A percentile compares a stretch with the other conserved stretches of the same genome.
These are phyloP conservation scores for Quercus dentata DNA, from an alignment of 306 rosid species.

Conservation along the genomic window DNA sequence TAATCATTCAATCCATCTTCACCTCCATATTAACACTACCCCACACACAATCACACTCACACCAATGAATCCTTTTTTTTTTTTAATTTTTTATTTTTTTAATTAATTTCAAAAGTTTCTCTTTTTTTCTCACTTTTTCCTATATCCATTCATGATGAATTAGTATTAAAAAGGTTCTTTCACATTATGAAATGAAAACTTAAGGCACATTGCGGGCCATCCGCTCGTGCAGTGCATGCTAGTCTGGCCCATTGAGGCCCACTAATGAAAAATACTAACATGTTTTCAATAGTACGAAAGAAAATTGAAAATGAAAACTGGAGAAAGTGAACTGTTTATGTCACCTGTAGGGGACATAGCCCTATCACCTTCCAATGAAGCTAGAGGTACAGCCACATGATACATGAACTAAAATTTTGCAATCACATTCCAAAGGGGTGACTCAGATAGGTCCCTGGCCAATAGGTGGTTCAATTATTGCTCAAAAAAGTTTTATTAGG, in stretches of 20 bases:
- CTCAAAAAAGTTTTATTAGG: slow-evolving; percentile 19
- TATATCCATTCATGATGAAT: slow-evolving; percentile 23
- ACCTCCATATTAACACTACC: slow-evolving; percentile 19
- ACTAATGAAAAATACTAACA: neutral
- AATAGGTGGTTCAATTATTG: slow-evolving; percentile 40
- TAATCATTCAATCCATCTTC: slow-evolving; percentile 68
- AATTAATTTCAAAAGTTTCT: neutral
- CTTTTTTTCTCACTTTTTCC: neutral
- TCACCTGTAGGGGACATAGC: neutral
- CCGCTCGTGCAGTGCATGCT: slow-evolving; percentile 80
- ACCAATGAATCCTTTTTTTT: neutral
- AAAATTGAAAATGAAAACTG: neutral
- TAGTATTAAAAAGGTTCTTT: slow-evolving; percentile 34
- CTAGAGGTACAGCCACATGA: slow-evolving; percentile 4
- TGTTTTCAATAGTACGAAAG: neutral
- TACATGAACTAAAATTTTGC: neutral
- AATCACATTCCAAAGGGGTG: slow-evolving; percentile 23
- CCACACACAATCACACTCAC: slow-evolving; percentile 36
- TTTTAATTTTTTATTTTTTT: too few relatives aligned
- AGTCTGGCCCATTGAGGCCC: slow-evolving; percentile 47
- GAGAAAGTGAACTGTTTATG: neutral
- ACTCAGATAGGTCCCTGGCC: slow-evolving; percentile 40
- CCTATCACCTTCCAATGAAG: slow-evolving; percentile 19
- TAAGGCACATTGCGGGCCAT: slow-evolving; percentile 45
- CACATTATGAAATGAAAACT: slow-evolving; percentile 14